These are phyloP conservation scores for Peronospora belbahrii DNA, from an alignment of 352 stramenopile genomes.

Conservation along the genomic window DNA sequence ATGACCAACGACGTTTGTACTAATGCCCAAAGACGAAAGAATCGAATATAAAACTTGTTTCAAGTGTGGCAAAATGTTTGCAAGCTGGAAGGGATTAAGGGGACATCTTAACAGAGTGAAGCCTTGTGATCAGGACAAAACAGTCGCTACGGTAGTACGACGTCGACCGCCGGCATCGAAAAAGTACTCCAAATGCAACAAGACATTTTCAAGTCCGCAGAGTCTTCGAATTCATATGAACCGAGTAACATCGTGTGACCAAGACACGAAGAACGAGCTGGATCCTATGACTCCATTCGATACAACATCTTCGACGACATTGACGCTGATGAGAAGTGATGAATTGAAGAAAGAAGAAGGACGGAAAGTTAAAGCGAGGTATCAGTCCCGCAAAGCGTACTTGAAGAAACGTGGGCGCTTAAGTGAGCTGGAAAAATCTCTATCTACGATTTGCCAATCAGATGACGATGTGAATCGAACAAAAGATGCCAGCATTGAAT, in stretches of 20 bases:
- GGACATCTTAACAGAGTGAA: slow-evolving; percentile 23
- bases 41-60: slow-evolving; percentile 19
- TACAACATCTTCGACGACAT: not conserved
- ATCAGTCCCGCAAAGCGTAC: slow-evolving; percentile 25
- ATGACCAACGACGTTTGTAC: slow-evolving; percentile 1
- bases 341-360: slow-evolving; percentile 13
- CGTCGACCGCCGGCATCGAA: slow-evolving; percentile 7
- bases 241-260: slow-evolving; percentile 21
- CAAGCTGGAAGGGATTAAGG: slow-evolving; percentile 20
- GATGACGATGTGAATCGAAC: not conserved
- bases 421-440: slow-evolving; percentile 13
- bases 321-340: slow-evolving; percentile 7
- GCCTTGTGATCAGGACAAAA: slow-evolving; percentile 23
- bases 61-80: slow-evolving; percentile 28
- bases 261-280: slow-evolving; percentile 1
- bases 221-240: slow-evolving; percentile 28
- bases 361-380: slow-evolving; percentile 17
- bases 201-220: slow-evolving; percentile 25
- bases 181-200: slow-evolving; percentile 22
- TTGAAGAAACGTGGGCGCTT: slow-evolving; percentile 24
- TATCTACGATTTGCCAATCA: not conserved
- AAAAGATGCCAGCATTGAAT: not conserved
- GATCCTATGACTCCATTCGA: slow-evolving; percentile 2
- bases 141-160: slow-evolving; percentile 1
- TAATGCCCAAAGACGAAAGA: slow-evolving; percentile 4